A percentile compares a stretch with the other conserved stretches of the same genome.
phyloP scores from a whole-genome alignment of 306 rosid genomes.

The Spatholobus suberectus region DNA sequence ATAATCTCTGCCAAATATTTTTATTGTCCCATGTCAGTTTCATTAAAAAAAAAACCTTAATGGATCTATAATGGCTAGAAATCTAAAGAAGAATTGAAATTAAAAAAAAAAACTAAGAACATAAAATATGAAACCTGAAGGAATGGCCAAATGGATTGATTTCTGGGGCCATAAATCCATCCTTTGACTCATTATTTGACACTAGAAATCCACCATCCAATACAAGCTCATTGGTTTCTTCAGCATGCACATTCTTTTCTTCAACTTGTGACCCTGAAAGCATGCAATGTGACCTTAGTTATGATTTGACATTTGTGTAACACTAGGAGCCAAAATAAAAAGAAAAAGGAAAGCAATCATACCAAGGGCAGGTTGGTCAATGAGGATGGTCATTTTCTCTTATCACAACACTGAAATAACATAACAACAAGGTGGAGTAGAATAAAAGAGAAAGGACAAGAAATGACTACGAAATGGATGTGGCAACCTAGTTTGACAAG shows the following conservation, averaged over 20 bases:
- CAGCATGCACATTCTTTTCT: conserved; percentile 43
- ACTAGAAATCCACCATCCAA: conserved; percentile 65
- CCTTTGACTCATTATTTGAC: conserved; percentile 50
- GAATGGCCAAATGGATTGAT: conserved; percentile 75
- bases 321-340: neutral
- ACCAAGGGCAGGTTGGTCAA: conserved; percentile 62
- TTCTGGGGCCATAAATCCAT: conserved; percentile 54
- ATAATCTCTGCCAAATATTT: conserved; percentile 40
- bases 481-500: neutral
- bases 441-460: neutral
- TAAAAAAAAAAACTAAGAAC: neutral
- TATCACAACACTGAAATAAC: neutral
- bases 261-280: conserved; percentile 49
- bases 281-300: neutral
- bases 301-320: neutral
- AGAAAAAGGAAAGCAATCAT: neutral
- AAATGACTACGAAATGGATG: neutral
- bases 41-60: neutral
- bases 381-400: conserved; percentile 58
- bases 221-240: conserved; percentile 50
- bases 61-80: neutral
- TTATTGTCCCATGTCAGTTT: neutral
- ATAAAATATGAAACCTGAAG: conserved; percentile 63
- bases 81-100: neutral
- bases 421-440: neutral